Evolutionary conservation across 1,284 basidiomycete species (phyloP), one percentile per base, ranked within the genome.

Genomic region (Rhodotorula sp.): DNA sequence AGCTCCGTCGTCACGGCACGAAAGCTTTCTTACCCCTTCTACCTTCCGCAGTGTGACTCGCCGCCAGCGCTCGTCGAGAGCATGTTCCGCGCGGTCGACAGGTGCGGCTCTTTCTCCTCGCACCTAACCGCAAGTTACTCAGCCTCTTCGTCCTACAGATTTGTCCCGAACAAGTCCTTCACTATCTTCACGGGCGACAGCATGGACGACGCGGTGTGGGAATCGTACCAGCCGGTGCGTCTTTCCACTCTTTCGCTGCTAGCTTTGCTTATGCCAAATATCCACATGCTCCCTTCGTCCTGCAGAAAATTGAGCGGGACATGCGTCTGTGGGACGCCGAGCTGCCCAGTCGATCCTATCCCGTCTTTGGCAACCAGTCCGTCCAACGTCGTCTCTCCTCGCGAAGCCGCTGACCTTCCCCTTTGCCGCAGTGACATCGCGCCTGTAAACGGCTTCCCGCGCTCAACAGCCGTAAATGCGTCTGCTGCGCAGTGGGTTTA

Each of bases 151-250:
- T n/a, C n/a, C n/a, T 66, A 19, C 66, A 76, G 68, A 15, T 72
- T 56, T 44, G 79, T 79, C 21, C 80, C 82, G 34, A 80, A 83
- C 59, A 83, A 84, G 10, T 79, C 80, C 22, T 87, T 87, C 75
- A 83, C 85, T 6, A 84, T 88, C 57, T 88, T 88, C 71, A 88
- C 87, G 27, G 87, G 87, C 13, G 87, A 88, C 76, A 85, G 88
- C 10, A 83, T 88, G 17, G 87, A 87, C 34, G 62, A 55, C n/a
- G 76, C 76, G 1, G 76, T 77, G 0, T 82, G 86, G 87, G 85
- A 67, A 59, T 80, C 79, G 7, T 37, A 68, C 21, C 56, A 71
- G 25, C 44, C 67, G 7, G 73, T 76, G 37, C 54, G 56, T 60
- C 29, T 21, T n/a, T 9, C 2, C 22, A 12, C 13, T 32, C 21